Percentiles rank a stretch among this genome's conserved stretches.
phyloP scores from a whole-genome alignment of 1,139 yeast species.

The Meyerozyma guilliermondii region DNA sequence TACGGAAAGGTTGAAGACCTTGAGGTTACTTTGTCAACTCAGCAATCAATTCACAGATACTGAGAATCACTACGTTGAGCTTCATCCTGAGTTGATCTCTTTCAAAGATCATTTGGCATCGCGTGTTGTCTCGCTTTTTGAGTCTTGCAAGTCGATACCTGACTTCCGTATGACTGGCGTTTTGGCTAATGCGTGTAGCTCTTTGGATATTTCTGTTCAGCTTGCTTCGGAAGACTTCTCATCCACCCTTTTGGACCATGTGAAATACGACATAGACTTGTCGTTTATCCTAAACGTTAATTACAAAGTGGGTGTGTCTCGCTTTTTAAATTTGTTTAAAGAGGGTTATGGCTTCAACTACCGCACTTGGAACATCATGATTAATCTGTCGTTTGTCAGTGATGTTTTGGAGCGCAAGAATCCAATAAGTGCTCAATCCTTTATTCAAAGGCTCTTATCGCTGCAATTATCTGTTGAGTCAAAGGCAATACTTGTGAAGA shows the following conservation, averaged over 20 bases:
- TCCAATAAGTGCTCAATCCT: conserved; percentile 16
- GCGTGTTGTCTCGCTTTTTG: neutral
- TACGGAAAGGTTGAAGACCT: neutral
- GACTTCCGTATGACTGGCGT: neutral
- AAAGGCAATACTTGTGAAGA: conserved; percentile 13
- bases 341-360: conserved; percentile 27
- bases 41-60: conserved; percentile 49
- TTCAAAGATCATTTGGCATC: neutral
- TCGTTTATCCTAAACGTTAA: conserved; percentile 25
- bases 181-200: neutral
- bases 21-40: conserved; percentile 31
- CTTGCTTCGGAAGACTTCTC: neutral
- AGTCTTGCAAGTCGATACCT: neutral
- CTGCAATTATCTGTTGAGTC: conserved; percentile 15
- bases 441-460: conserved; percentile 22
- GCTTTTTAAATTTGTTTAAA: conserved; percentile 23
- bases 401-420: conserved; percentile 15
- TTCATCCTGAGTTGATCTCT: neutral
- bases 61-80: conserved; percentile 38
- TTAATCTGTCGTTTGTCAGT: conserved; percentile 25
- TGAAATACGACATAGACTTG: conserved; percentile 20
- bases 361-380: conserved; percentile 30
- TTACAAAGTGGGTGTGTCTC: conserved; percentile 22
- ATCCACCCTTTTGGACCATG: neutral
- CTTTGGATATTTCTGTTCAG: neutral